Base-by-base conservation (phyloP, 2,329 filamentous ascomycete genomes). In the Microdochium paspali region DNA sequence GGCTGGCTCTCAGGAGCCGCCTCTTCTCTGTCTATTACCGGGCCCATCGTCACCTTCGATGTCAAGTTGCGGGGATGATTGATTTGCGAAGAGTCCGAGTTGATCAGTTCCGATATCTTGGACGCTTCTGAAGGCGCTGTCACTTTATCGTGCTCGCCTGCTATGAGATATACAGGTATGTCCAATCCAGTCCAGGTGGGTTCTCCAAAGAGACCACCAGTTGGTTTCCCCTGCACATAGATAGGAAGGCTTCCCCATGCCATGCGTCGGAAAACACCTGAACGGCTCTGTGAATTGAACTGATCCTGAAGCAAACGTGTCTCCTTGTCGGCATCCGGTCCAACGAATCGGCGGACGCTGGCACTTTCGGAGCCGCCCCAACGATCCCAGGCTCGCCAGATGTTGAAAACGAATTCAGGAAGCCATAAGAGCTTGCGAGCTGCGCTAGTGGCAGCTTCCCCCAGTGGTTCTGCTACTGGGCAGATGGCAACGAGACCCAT, bases 241-340 rank as follows among this genome's bases (percentile, higher is more conserved):
- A 63, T 66, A 0, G 87, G 84, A 23, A 93, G 70, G 45, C 75
- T 73, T 0, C 90, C 88, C 63, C 75, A 81, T 1, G 84, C 82
- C 81, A 95, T 90, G 32, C 89, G 80, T 54, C 86, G 80, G 77
- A 87, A 95, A 0, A 93, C 87, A 0, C 84, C 75, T 0, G 90
- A 93, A 53, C 76, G 80, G 52, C 88, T 95, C 61, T 95, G 89
- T 50, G 77, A 75, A 61, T 97, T 97, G 67, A 84, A 91, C 3
- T 77, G 76, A 48, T 84, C 64, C 61, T 91, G 87, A 30, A 89
- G 70, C 48, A 74, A 72, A 57, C 80, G 82, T 1, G 84, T 76
- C 55, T 87, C 79, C 3, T 72, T 63, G 39, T 88, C 84, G 1
- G 84, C 82, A 30, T 75, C 73, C 1, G 71, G 62, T 3, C 87